phyloP scores from a whole-genome alignment of 2,329 filamentous ascomycete species.

The Penicillium sp. region DNA sequence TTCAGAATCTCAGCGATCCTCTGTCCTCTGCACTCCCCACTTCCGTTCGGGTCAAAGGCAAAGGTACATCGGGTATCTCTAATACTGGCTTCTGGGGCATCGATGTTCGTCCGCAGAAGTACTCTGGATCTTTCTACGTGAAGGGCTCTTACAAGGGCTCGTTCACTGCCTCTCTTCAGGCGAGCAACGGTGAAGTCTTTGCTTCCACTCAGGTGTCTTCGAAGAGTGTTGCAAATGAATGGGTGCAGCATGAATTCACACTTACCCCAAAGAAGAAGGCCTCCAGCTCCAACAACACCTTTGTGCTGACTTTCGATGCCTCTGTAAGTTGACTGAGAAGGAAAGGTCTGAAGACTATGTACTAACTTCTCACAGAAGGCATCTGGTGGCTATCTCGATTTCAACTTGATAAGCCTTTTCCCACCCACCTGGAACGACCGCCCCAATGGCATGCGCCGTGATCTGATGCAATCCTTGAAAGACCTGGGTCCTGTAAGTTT shows the following conservation, averaged over 20 bases:
- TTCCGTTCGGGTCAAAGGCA: conserved; percentile 47
- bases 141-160: conserved; percentile 41
- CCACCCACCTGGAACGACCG: conserved; percentile 59
- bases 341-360: neutral
- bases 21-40: conserved; percentile 52
- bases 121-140: conserved; percentile 57
- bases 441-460: conserved; percentile 55
- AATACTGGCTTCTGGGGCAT: conserved; percentile 59
- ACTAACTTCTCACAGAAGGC: conserved; percentile 32
- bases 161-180: conserved; percentile 45
- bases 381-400: conserved; percentile 49
- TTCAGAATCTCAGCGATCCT: conserved; percentile 46
- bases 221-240: conserved; percentile 42
- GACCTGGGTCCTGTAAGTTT: conserved; percentile 30
- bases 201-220: conserved; percentile 38
- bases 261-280: conserved; percentile 26
- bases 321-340: conserved; percentile 26
- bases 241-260: conserved; percentile 47
- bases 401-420: conserved; percentile 58
- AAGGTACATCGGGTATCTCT: conserved; percentile 51
- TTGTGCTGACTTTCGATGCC: conserved; percentile 55
- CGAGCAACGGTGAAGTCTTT: conserved; percentile 44
- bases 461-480: conserved; percentile 51
- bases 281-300: conserved; percentile 54
- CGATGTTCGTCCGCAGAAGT: conserved; percentile 52